Evolutionary conservation across 352 stramenopile genomes (phyloP).

Genomic region (Phytophthora rubi): DNA sequence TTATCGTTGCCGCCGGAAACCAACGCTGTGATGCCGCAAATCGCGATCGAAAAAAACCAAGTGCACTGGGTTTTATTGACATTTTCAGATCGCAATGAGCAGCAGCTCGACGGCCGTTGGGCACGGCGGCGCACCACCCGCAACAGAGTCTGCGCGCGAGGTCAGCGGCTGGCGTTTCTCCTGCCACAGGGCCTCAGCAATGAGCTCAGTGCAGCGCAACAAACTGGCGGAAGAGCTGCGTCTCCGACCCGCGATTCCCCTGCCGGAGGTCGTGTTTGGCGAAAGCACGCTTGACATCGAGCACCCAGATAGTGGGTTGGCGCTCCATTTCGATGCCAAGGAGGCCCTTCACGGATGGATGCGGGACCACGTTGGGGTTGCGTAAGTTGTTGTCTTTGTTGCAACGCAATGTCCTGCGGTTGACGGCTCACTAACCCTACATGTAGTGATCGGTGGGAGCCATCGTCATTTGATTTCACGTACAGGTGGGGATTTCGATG

Average conservation of each 20-base stretch:
- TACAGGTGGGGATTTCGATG: slow-evolving; percentile 45
- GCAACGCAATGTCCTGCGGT: background rate
- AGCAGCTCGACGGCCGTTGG: slow-evolving; percentile 1
- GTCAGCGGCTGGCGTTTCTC: slow-evolving; percentile 55
- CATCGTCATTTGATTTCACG: slow-evolving; percentile 63
- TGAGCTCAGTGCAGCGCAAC: slow-evolving; percentile 50
- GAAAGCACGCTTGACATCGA: slow-evolving; percentile 44
- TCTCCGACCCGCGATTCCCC: slow-evolving; percentile 40
- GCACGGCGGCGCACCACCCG: background rate
- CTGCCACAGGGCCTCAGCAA: slow-evolving; percentile 40
- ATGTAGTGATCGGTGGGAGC: slow-evolving; percentile 33
- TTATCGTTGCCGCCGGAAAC: background rate
- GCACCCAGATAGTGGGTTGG: slow-evolving; percentile 31
- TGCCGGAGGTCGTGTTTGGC: slow-evolving; percentile 70
- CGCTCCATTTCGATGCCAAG: slow-evolving; percentile 50
- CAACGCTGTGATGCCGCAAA: slow-evolving; percentile 2
- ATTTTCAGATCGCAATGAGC: slow-evolving; percentile 9
- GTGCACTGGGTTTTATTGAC: slow-evolving; percentile 3
- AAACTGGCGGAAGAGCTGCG: slow-evolving; percentile 37
- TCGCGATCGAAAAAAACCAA: slow-evolving; percentile 18
- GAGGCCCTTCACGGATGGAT: slow-evolving; percentile 58
- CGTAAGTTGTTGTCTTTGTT: slow-evolving; percentile 19
- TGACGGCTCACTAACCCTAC: background rate
- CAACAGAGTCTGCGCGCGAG: slow-evolving; percentile 29
- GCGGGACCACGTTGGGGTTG: slow-evolving; percentile 13